Evolutionary conservation across 257 asterid genomes (phyloP).

Genomic region (Jacaranda copaia): DNA sequence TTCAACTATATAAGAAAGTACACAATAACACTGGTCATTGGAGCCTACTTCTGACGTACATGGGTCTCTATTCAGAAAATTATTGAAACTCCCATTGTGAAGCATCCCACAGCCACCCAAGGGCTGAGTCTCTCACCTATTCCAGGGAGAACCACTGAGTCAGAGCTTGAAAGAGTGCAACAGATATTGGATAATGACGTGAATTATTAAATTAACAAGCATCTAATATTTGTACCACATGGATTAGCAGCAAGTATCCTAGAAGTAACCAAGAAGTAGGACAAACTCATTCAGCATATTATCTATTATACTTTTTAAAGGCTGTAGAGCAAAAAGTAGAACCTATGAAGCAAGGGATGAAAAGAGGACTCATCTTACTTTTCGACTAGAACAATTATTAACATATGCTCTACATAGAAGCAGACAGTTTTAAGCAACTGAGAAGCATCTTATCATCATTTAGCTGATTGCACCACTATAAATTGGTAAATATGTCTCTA

Average conservation of each 20-base stretch:
- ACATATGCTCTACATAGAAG: conserved; percentile 3
- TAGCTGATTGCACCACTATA: background rate
- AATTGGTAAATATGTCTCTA: background rate
- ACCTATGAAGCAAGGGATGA: conserved; percentile 9
- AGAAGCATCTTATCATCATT: background rate
- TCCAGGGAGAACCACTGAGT: conserved; percentile 24
- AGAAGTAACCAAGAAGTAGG: background rate
- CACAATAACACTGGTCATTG: conserved; percentile 16
- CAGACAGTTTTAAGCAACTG: conserved; percentile 10
- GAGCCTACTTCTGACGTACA: conserved; percentile 21
- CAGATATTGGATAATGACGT: background rate
- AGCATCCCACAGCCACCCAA: conserved; percentile 88
- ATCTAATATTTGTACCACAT: background rate
- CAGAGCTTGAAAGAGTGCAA: conserved; percentile 18
- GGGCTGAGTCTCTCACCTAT: conserved; percentile 92
- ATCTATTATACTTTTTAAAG: background rate
- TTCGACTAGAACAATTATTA: conserved; percentile 8
- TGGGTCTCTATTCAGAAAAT: conserved; percentile 57
- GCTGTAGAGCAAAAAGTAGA: background rate
- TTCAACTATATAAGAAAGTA: conserved; percentile 23
- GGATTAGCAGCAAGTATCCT: background rate
- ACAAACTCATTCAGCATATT: background rate
- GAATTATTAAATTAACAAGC: background rate
- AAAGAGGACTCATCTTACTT: background rate
- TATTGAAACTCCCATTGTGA: conserved; percentile 80